Percentiles rank a stretch among this genome's conserved stretches.
Evolutionary conservation across 441 rosid genomes (phyloP).

Genomic region (Raphanus hybrid): DNA sequence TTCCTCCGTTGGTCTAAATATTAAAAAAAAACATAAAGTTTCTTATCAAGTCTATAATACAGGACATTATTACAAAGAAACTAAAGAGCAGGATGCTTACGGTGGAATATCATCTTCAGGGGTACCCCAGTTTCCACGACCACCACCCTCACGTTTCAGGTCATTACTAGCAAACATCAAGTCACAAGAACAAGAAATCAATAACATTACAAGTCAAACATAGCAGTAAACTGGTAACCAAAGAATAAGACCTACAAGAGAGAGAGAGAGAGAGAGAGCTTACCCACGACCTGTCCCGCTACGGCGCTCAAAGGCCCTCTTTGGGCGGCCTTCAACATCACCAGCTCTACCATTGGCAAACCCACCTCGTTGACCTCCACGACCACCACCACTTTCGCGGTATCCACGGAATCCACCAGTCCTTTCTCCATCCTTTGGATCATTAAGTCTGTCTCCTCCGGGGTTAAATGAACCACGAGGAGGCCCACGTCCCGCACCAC

Average conservation of each 20-base stretch:
- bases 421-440: constrained; percentile 26
- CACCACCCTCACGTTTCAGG: not conserved
- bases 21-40: not conserved
- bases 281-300: constrained; percentile 45
- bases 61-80: no score
- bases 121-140: no score
- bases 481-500: constrained; percentile 26
- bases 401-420: constrained; percentile 29
- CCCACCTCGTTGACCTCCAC: constrained; percentile 33
- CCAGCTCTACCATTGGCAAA: constrained; percentile 39
- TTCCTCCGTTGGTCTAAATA: constrained; percentile 23
- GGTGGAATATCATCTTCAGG: no score
- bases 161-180: constrained; percentile 36
- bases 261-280: constrained; percentile 20
- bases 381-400: constrained; percentile 27
- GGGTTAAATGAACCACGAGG: constrained; percentile 24
- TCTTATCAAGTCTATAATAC: no score
- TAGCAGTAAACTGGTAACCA: not conserved
- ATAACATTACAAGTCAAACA: not conserved
- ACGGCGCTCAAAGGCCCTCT: constrained; percentile 36
- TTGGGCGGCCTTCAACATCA: constrained; percentile 35
- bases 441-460: constrained; percentile 17
- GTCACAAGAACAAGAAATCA: not conserved
- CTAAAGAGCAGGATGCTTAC: no score
- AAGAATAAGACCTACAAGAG: not conserved